phyloP scores from a whole-genome alignment of 805 yeast genomes.

The Wickerhamomyces subpelliculosus region DNA sequence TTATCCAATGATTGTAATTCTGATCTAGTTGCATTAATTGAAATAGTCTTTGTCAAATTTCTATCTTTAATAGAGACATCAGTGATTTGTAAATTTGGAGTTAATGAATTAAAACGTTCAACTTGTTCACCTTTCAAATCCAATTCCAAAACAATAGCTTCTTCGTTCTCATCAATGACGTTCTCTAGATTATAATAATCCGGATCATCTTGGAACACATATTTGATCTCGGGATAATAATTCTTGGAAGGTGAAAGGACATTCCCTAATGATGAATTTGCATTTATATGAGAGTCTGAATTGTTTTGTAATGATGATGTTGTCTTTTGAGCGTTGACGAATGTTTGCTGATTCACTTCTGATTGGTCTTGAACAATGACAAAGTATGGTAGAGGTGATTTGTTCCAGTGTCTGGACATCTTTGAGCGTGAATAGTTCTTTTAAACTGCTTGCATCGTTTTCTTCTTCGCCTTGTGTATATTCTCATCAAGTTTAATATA shows the following conservation, averaged over 20 bases:
- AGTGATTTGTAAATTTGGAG: conserved; percentile 14
- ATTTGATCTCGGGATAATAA: conserved; percentile 20
- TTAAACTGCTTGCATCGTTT: background rate
- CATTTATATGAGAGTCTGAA: background rate
- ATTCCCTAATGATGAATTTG: background rate
- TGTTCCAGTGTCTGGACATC: conserved; percentile 15
- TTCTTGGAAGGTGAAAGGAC: conserved; percentile 1
- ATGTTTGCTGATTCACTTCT: background rate
- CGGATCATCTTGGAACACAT: conserved; percentile 21
- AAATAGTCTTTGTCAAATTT: conserved; percentile 18
- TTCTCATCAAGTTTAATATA: no score
- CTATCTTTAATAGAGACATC: conserved; percentile 14
- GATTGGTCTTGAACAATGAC: conserved; percentile 14
- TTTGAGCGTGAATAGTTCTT: no score
- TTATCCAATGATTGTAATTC: conserved; percentile 5
- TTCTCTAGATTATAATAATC: conserved; percentile 11
- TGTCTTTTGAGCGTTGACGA: background rate
- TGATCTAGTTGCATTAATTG: conserved; percentile 16
- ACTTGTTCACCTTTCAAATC: conserved; percentile 14
- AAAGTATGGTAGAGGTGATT: conserved; percentile 18
- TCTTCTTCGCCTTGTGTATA: background rate
- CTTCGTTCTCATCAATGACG: conserved; percentile 9
- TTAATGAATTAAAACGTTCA: conserved; percentile 6
- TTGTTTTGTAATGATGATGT: background rate
- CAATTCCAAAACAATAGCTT: conserved; percentile 17